Percentiles rank a stretch among this genome's conserved stretches.
phyloP scores from a whole-genome alignment of 176 grass and related monocot genomes.

The Phoenix dactylifera region DNA sequence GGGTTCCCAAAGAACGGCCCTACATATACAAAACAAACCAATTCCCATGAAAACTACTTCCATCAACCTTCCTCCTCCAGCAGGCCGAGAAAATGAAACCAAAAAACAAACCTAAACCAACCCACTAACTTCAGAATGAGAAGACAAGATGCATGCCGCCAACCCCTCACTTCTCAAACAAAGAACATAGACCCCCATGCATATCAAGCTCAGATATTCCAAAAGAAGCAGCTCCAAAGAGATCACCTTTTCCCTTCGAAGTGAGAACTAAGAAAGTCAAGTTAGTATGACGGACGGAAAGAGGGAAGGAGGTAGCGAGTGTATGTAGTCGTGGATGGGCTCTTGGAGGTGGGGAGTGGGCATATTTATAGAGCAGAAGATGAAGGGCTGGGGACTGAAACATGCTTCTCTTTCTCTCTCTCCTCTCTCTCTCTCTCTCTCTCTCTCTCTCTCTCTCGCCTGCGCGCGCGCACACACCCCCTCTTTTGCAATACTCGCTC shows the following conservation, averaged over 20 bases:
- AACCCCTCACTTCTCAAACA: too few species aligned
- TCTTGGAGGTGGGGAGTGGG: slow-evolving; percentile 2
- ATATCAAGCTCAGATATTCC: too few species aligned
- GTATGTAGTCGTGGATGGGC: neutral
- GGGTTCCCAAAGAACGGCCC: too few species aligned
- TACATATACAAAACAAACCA: too few species aligned
- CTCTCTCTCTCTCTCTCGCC: neutral
- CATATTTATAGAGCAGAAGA: slow-evolving; percentile 14
- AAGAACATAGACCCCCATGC: too few species aligned
- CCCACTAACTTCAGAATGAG: neutral
- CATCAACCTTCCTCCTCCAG: too few species aligned
- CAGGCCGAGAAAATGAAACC: too few species aligned
- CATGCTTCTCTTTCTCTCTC: neutral
- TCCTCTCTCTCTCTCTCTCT: neutral
- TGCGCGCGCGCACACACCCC: too few species aligned
- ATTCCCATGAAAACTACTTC: too few species aligned
- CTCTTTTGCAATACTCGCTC: neutral
- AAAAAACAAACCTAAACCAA: too few species aligned
- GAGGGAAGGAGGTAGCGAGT: neutral
- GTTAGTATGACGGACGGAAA: neutral
- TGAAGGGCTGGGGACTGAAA: neutral
- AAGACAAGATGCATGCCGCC: neutral
- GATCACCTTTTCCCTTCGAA: slow-evolving; percentile 1
- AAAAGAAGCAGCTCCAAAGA: neutral
- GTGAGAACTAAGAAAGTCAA: neutral